Conservation (phyloP, 2,329 filamentous ascomycete species). For the Periconia macrospinosa region DNA sequence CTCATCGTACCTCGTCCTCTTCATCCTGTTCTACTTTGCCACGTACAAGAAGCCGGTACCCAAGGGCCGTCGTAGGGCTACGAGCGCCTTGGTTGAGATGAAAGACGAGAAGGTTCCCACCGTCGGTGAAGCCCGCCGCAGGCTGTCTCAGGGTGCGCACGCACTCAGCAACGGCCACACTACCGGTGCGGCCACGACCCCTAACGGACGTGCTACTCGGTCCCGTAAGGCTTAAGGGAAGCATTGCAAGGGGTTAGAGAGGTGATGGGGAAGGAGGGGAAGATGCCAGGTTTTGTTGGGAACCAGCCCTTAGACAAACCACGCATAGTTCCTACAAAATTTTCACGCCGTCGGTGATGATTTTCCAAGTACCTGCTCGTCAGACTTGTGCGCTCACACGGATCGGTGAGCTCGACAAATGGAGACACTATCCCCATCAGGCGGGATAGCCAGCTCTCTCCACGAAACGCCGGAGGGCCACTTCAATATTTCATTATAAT, state of each 20-base stretch:
- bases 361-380: neutral
- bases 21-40: conserved; percentile 98
- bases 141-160: conserved; percentile 50
- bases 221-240: conserved; percentile 69
- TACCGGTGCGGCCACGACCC: conserved; percentile 45
- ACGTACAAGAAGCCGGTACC: conserved; percentile 88
- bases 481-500: conserved; percentile 21
- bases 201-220: conserved; percentile 64
- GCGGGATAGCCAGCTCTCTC: conserved; percentile 4
- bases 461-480: conserved; percentile 10
- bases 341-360: neutral
- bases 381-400: neutral
- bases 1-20: conserved; percentile 93
- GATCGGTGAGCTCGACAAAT: conserved; percentile 6
- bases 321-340: neutral
- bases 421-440: neutral
- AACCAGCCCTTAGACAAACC: neutral
- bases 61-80: conserved; percentile 74
- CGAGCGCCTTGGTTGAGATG: conserved; percentile 84
- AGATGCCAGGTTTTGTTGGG: neutral
- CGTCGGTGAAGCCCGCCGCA: conserved; percentile 55
- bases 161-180: conserved; percentile 42
- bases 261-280: neutral
- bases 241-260: neutral
- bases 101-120: conserved; percentile 69